These are phyloP conservation scores for Fusarium euwallaceae DNA, from an alignment of 2,329 filamentous ascomycete species.

Conservation along the genomic window DNA sequence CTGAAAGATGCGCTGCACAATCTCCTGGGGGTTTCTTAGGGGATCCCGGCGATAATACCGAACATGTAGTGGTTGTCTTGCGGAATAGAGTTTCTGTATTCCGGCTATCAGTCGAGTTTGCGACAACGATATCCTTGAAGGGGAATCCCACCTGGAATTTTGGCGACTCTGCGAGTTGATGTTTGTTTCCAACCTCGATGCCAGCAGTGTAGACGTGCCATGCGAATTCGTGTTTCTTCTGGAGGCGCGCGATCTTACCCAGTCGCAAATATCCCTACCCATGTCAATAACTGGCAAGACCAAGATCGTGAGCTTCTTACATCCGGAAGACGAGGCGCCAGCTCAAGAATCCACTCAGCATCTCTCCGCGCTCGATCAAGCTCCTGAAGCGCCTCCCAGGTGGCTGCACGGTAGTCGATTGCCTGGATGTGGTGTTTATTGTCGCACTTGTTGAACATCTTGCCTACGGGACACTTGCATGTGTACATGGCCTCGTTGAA, in stretches of 20 bases:
- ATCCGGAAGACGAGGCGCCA: slow-evolving; percentile 56
- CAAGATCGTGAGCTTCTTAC: slow-evolving; percentile 42
- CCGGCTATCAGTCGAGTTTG: slow-evolving; percentile 2
- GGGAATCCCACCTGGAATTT: slow-evolving; percentile 51
- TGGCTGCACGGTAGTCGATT: slow-evolving; percentile 57
- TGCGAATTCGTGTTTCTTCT: slow-evolving; percentile 55
- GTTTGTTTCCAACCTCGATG: slow-evolving; percentile 50
- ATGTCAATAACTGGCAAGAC: slow-evolving; percentile 17
- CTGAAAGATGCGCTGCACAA: slow-evolving; percentile 53
- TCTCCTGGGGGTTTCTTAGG: slow-evolving; percentile 52
- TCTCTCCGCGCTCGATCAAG: slow-evolving; percentile 55
- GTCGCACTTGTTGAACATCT: slow-evolving; percentile 56
- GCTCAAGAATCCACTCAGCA: slow-evolving; percentile 59
- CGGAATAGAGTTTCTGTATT: slow-evolving; percentile 51
- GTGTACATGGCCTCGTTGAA: slow-evolving; percentile 58
- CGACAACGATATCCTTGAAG: neutral
- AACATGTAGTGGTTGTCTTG: slow-evolving; percentile 52
- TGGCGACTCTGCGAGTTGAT: slow-evolving; percentile 44
- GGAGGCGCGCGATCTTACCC: slow-evolving; percentile 55
- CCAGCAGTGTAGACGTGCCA: slow-evolving; percentile 58
- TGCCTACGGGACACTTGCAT: slow-evolving; percentile 54
- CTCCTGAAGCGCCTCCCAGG: slow-evolving; percentile 55
- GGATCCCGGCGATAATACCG: slow-evolving; percentile 53
- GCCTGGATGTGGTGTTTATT: slow-evolving; percentile 55
- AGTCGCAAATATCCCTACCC: slow-evolving; percentile 58